Evolutionary conservation across 2,329 filamentous ascomycete species (phyloP).

Genomic region (Fusarium zealandicum): DNA sequence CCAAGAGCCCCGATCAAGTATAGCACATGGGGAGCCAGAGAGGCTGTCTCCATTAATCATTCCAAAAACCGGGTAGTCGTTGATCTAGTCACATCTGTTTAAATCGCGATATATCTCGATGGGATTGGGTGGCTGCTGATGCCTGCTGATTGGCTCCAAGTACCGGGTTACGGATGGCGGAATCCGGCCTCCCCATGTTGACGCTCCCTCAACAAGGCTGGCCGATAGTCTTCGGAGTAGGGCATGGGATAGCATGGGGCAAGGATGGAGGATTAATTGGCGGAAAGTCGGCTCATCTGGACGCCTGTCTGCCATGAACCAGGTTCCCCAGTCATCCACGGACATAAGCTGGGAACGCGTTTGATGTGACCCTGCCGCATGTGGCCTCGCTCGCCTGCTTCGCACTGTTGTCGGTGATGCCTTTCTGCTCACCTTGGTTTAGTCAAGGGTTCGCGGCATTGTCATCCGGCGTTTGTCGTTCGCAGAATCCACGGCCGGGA

Average conservation of each 20-base stretch:
- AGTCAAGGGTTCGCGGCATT: background rate
- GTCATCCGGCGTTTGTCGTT: slow-evolving; percentile 1
- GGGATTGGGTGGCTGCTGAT: slow-evolving; percentile 31
- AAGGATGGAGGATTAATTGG: slow-evolving; percentile 22
- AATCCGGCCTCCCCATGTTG: slow-evolving; percentile 7
- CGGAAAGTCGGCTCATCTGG: no score
- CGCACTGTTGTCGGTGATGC: background rate
- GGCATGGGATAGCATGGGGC: slow-evolving; percentile 7
- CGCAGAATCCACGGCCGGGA: background rate
- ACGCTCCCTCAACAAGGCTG: slow-evolving; percentile 10
- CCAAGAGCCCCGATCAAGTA: no score
- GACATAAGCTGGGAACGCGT: no score
- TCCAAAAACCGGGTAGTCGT: slow-evolving; percentile 23
- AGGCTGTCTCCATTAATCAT: slow-evolving; percentile 10
- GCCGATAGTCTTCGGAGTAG: slow-evolving; percentile 13
- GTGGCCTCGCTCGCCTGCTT: slow-evolving; percentile 3
- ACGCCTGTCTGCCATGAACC: no score
- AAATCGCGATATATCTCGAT: slow-evolving; percentile 39
- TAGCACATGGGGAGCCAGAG: no score
- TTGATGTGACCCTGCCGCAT: no score
- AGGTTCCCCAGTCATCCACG: slow-evolving; percentile 18
- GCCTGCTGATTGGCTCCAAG: slow-evolving; percentile 26
- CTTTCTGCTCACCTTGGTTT: background rate
- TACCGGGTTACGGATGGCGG: slow-evolving; percentile 24
- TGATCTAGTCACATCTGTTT: slow-evolving; percentile 28